A percentile compares a stretch with the other conserved stretches of the same genome.
These are phyloP conservation scores for Delitschia confertaspora DNA, from an alignment of 495 filamentous ascomycete species.

Conservation along the genomic window DNA sequence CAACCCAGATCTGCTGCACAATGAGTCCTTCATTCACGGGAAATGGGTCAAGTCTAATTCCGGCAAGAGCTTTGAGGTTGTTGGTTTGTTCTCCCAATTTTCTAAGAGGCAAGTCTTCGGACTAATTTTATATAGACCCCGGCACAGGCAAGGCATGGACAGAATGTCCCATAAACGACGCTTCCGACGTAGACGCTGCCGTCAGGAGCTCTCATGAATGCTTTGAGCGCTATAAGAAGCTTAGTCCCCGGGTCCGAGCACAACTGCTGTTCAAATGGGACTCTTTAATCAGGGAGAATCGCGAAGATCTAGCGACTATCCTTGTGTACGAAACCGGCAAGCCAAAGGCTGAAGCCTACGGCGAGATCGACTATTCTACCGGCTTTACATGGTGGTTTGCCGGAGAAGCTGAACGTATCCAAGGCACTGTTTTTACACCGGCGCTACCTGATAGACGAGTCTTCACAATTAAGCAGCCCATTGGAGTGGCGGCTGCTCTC, in stretches of 20 bases:
- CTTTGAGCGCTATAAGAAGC: slow-evolving; percentile 53
- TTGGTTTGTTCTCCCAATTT: slow-evolving; percentile 40
- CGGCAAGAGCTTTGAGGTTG: slow-evolving; percentile 56
- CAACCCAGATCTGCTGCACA: slow-evolving; percentile 49
- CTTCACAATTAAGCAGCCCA: slow-evolving; percentile 62
- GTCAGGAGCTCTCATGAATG: slow-evolving; percentile 51
- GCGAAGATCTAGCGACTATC: slow-evolving; percentile 41
- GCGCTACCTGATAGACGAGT: slow-evolving; percentile 51
- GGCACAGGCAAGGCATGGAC: slow-evolving; percentile 57
- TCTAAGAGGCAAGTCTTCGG: not conserved
- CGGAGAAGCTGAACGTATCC: slow-evolving; percentile 60
- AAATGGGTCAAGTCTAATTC: slow-evolving; percentile 56
- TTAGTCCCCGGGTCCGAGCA: slow-evolving; percentile 52
- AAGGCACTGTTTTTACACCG: slow-evolving; percentile 49
- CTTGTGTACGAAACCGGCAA: slow-evolving; percentile 45
- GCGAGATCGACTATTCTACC: slow-evolving; percentile 42
- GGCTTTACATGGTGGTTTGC: slow-evolving; percentile 46
- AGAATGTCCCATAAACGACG: slow-evolving; percentile 51
- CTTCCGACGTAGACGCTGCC: slow-evolving; percentile 53
- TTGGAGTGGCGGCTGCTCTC: slow-evolving; percentile 55
- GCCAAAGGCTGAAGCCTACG: slow-evolving; percentile 38
- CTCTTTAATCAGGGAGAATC: slow-evolving; percentile 34
- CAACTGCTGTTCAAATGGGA: slow-evolving; percentile 51
- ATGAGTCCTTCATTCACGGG: slow-evolving; percentile 51
- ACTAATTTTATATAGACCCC: slow-evolving; percentile 41